These are phyloP conservation scores for Penicillium sp. DNA, from an alignment of 2,329 filamentous ascomycete species.

Conservation along the genomic window DNA sequence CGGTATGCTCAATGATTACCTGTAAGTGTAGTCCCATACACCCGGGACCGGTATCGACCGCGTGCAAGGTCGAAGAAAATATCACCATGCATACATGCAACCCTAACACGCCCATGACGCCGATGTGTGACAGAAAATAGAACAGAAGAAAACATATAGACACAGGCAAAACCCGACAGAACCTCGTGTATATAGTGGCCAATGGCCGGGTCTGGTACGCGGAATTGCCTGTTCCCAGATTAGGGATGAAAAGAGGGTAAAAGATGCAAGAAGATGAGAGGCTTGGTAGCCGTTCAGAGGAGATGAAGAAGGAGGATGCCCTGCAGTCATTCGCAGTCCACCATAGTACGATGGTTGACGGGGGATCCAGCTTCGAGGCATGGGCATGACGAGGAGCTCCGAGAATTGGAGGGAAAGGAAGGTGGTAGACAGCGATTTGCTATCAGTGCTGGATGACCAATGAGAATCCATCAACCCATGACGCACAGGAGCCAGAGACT, in stretches of 20 bases:
- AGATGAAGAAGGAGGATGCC: not conserved
- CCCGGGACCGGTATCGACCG: slow-evolving; percentile 5
- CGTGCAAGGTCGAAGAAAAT: slow-evolving; percentile 2
- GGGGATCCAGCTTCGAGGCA: not conserved
- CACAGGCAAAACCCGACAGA: slow-evolving; percentile 12
- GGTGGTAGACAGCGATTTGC: not conserved
- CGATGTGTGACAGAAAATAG: slow-evolving; percentile 5
- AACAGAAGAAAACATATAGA: slow-evolving; percentile 15
- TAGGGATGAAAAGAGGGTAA: slow-evolving; percentile 2
- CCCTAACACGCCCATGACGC: slow-evolving; percentile 12
- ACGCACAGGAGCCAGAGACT: slow-evolving; percentile 74
- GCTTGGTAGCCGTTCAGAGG: not conserved
- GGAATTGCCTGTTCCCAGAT: slow-evolving; percentile 3
- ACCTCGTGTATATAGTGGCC: slow-evolving; percentile 16
- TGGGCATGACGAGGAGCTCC: not conserved
- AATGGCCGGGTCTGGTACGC: slow-evolving; percentile 6
- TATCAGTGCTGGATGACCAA: slow-evolving; percentile 70
- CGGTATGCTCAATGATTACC: not conserved
- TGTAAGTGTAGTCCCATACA: not conserved
- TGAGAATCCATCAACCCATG: slow-evolving; percentile 83
- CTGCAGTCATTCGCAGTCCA: not conserved
- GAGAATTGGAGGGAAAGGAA: not conserved
- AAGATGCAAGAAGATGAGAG: slow-evolving; percentile 3
- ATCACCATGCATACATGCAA: slow-evolving; percentile 15
- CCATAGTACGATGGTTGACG: not conserved